Conservation (phyloP, 148 eudicot genomes). For the Chenopodium quinoa region DNA sequence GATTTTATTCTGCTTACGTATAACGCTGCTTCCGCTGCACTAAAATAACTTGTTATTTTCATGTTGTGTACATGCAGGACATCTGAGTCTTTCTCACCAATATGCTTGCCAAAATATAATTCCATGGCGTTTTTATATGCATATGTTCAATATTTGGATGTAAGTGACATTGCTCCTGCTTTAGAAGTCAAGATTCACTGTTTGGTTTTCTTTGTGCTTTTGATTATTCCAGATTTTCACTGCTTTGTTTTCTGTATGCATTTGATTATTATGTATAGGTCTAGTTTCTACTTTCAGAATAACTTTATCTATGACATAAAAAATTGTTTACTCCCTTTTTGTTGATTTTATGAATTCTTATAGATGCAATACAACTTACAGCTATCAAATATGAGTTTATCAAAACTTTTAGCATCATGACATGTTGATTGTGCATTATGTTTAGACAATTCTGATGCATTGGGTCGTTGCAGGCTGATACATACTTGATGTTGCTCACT, state of each 20-base stretch:
- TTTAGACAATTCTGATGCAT: not conserved
- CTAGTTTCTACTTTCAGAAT: not conserved
- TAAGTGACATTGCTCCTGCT: conserved; percentile 40
- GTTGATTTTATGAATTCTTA: not conserved
- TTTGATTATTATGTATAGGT: not conserved
- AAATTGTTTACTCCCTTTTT: too few relatives aligned
- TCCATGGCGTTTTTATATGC: conserved; percentile 96
- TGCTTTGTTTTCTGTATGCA: not conserved
- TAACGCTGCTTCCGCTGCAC: not conserved
- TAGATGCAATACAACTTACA: not conserved
- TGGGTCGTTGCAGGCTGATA: conserved; percentile 59
- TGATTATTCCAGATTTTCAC: not conserved
- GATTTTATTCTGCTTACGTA: not conserved
- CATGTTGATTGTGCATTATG: not conserved
- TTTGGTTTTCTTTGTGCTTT: not conserved
- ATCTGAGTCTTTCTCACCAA: conserved; percentile 97
- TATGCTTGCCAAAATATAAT: conserved; percentile 96
- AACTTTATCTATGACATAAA: not conserved
- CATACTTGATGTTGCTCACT: conserved; percentile 89
- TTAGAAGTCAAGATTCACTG: too few relatives aligned
- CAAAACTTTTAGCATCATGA: not conserved
- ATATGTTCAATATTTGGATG: conserved; percentile 89
- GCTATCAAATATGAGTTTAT: not conserved
- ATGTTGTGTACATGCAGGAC: conserved; percentile 65
- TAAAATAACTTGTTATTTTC: conserved; percentile 3